Base-by-base conservation (phyloP, 2,329 filamentous ascomycete genomes). In the Colletotrichum theobromicola region DNA sequence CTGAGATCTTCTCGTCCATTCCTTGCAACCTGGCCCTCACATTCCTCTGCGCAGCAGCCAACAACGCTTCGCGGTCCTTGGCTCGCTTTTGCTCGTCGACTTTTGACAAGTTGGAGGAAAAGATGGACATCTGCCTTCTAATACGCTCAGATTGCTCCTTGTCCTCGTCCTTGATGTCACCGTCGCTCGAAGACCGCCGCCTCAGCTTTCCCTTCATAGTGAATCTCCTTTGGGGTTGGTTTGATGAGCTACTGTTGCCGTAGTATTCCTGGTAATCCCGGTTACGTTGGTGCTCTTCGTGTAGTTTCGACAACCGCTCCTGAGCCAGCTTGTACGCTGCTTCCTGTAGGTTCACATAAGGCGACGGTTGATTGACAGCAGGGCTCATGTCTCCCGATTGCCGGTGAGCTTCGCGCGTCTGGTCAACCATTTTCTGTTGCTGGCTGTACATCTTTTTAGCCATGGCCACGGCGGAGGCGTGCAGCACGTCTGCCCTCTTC, bases 391-490 rank as follows among this genome's bases (percentile, higher is more conserved):
- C 79, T 15, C 75, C 64, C 12, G 81, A 80, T 9, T 80, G 81
- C 16, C 78, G 81, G 13, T 87, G 82, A 2, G 80, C 80, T 67
- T 86, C 85, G 76, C 85, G 87, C 34, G 86, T 84, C 75, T 88
- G 86, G 8, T 92, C 89, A 2, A 90, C 86, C 75, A 88, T 89
- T 75, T 89, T 90, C 76, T 94, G 91, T 78, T 95, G 93, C 37
- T 91, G 87, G 13, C 87, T 90, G 81, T 95, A 98, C 92, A 98
- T 96, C 78, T 93, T 91, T 83, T 93, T 94, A 8, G 96, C 95
- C 95, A 98, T 98, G 13, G 94, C 94, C 4, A 98, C 87, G 4
- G 96, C 95, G 24, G 95, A 96, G 34, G 95, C 94, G 76, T 93
- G 93, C 4, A 98, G 86, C 6, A 92, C 91, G 77, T 95, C 93